A percentile compares a stretch with the other conserved stretches of the same genome.
phyloP scores from a whole-genome alignment of 1,139 yeast genomes.

The Suhomyces anneliseae region DNA sequence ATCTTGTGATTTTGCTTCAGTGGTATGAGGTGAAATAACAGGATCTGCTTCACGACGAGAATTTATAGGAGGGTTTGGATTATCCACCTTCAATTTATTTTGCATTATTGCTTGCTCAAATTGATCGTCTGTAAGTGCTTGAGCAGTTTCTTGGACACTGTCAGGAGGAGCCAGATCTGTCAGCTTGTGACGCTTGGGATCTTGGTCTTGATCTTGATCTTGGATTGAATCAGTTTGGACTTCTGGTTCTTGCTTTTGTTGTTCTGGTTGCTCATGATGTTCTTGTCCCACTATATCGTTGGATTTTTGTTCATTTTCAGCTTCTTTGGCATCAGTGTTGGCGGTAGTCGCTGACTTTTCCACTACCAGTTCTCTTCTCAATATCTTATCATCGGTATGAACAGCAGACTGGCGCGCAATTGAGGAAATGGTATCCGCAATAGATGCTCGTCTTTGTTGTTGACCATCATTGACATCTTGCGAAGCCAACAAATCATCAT shows the following conservation, averaged over 20 bases:
- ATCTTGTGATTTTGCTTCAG: not conserved
- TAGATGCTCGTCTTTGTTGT: slow-evolving; percentile 8
- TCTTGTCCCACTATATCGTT: too few species aligned
- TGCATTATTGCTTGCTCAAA: slow-evolving; percentile 15
- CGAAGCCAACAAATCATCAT: slow-evolving; percentile 2
- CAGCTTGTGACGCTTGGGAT: not conserved
- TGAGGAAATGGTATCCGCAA: slow-evolving; percentile 17
- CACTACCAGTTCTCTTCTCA: slow-evolving; percentile 11
- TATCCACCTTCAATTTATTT: slow-evolving; percentile 10
- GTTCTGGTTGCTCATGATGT: not conserved
- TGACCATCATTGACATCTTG: not conserved
- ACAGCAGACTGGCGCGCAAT: slow-evolving; percentile 15
- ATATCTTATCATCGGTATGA: slow-evolving; percentile 15
- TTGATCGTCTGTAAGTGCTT: slow-evolving; percentile 1
- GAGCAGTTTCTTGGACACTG: not conserved
- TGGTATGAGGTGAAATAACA: slow-evolving; percentile 4
- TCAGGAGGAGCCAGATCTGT: not conserved
- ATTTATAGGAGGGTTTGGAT: slow-evolving; percentile 1
- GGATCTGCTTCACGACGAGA: not conserved
- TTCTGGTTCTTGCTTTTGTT: not conserved
- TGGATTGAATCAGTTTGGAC: not conserved
- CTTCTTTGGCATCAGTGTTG: not conserved
- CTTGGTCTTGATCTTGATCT: not conserved
- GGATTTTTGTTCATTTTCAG: not conserved
- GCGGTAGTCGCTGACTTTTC: not conserved